Percentiles rank a stretch among this genome's conserved stretches.
Evolutionary conservation across 768 basidiomycete genomes (phyloP).

Genomic region (Russula compacta): DNA sequence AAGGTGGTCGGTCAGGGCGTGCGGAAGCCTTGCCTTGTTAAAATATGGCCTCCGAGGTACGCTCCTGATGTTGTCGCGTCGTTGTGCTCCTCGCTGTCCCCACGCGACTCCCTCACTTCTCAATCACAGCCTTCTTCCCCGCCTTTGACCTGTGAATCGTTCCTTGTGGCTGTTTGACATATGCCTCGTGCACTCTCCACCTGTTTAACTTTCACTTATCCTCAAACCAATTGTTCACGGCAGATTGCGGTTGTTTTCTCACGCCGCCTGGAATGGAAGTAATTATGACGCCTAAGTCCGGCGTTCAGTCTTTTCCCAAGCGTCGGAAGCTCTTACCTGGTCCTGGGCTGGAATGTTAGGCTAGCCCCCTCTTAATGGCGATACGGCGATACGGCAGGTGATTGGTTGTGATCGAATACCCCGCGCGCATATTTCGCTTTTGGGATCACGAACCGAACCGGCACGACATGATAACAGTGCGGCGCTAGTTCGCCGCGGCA

Average conservation of each 20-base stretch:
- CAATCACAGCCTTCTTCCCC: not conserved
- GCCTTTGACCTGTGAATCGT: not conserved
- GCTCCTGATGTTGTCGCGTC: not conserved
- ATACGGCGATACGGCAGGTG: not conserved
- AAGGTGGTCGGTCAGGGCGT: not conserved
- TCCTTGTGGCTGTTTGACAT: not conserved
- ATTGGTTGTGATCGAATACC: conserved; percentile 2
- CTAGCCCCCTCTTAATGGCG: not conserved
- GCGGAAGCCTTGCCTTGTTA: not conserved
- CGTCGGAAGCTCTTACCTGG: not conserved
- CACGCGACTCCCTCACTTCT: not conserved
- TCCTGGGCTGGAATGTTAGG: not conserved
- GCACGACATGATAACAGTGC: too few species aligned
- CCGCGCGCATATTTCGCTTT: not conserved
- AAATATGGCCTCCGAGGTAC: not conserved
- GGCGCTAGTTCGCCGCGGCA: not conserved
- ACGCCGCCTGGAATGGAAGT: conserved; percentile 1
- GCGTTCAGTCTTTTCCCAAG: not conserved
- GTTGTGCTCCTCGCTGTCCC: not conserved
- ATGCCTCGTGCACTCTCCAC: not conserved
- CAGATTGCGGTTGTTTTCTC: not conserved
- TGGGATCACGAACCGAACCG: not conserved
- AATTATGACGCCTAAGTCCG: not conserved
- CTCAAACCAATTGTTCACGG: too few species aligned
- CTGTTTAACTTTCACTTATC: not conserved